Percentiles rank a stretch among this genome's conserved stretches.
Evolutionary conservation across 495 filamentous ascomycete species (phyloP).

Genomic region (Aspergillus cavernicola): DNA sequence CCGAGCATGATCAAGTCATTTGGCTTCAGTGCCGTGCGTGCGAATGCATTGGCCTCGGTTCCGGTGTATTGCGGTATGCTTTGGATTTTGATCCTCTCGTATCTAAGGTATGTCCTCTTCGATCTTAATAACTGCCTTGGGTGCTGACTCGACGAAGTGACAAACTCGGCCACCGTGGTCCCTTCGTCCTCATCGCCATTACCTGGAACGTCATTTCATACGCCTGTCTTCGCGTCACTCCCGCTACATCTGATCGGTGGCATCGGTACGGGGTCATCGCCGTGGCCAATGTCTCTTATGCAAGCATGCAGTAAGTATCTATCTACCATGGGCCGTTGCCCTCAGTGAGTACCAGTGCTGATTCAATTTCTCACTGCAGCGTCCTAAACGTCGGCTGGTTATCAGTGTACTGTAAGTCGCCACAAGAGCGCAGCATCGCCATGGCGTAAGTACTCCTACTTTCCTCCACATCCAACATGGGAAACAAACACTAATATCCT

Average conservation of each 20-base stretch:
- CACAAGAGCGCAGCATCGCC: slow-evolving; percentile 46
- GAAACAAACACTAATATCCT: slow-evolving; percentile 14
- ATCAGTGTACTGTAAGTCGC: slow-evolving; percentile 42
- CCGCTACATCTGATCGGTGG: slow-evolving; percentile 26
- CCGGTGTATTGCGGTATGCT: slow-evolving; percentile 44
- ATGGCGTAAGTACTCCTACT: slow-evolving; percentile 45
- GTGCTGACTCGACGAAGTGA: slow-evolving; percentile 31
- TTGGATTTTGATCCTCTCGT: slow-evolving; percentile 39
- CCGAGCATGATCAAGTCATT: slow-evolving; percentile 39
- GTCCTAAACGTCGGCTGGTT: slow-evolving; percentile 48
- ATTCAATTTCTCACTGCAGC: slow-evolving; percentile 14
- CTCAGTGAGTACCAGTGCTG: neutral
- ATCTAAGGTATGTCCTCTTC: slow-evolving; percentile 29
- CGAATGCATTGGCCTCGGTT: slow-evolving; percentile 51
- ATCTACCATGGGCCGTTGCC: neutral
- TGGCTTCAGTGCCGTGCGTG: slow-evolving; percentile 42
- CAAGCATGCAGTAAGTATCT: slow-evolving; percentile 47
- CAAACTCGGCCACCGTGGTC: slow-evolving; percentile 41
- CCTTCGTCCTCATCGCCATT: slow-evolving; percentile 34
- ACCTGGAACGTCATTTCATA: slow-evolving; percentile 47
- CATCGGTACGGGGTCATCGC: slow-evolving; percentile 45
- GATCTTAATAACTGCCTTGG: slow-evolving; percentile 4
- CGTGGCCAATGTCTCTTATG: slow-evolving; percentile 45
- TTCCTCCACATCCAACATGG: neutral
- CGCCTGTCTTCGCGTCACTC: slow-evolving; percentile 25